These are phyloP conservation scores for Furcasterigmium sp. DNA, from an alignment of 2,329 filamentous ascomycete species.

Conservation along the genomic window DNA sequence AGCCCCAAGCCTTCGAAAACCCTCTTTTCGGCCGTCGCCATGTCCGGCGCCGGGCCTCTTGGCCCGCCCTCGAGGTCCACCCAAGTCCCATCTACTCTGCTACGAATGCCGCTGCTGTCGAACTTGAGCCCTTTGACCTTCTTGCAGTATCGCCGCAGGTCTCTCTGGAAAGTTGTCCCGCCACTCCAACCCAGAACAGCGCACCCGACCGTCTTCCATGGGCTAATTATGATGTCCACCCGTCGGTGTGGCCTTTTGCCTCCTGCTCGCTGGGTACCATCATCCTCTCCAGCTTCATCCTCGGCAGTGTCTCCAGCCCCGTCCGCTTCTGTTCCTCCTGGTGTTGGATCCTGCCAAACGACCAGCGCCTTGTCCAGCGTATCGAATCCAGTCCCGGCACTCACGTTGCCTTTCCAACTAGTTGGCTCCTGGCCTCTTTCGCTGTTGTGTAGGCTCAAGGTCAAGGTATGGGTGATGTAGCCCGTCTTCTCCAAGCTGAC, in stretches of 20 bases:
- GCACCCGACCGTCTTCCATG: conserved; percentile 85
- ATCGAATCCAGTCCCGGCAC: conserved; percentile 64
- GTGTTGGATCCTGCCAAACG: conserved; percentile 74
- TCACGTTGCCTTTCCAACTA: conserved; percentile 42
- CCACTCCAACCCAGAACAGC: conserved; percentile 86
- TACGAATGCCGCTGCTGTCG: conserved; percentile 81
- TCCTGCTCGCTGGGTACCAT: too few species aligned
- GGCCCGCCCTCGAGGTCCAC: conserved; percentile 63
- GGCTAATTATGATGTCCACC: conserved; percentile 87
- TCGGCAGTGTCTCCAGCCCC: too few species aligned
- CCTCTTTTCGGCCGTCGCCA: conserved; percentile 70
- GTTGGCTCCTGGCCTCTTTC: conserved; percentile 63
- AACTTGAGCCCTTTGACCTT: conserved; percentile 72
- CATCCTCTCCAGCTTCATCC: too few species aligned
- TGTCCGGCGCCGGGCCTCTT: conserved; percentile 47
- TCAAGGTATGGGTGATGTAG: conserved; percentile 79
- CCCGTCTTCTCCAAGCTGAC: conserved; percentile 60
- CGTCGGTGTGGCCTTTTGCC: conserved; percentile 58
- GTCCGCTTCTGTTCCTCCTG: neutral
- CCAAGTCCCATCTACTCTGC: conserved; percentile 57
- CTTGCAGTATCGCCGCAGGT: conserved; percentile 76
- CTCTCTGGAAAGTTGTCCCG: conserved; percentile 84
- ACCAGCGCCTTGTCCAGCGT: conserved; percentile 87
- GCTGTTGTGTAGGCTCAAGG: conserved; percentile 63
- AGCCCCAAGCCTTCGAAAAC: conserved; percentile 76